These are phyloP conservation scores for Centella asiatica DNA, from an alignment of 129 eudicot species.

Conservation along the genomic window DNA sequence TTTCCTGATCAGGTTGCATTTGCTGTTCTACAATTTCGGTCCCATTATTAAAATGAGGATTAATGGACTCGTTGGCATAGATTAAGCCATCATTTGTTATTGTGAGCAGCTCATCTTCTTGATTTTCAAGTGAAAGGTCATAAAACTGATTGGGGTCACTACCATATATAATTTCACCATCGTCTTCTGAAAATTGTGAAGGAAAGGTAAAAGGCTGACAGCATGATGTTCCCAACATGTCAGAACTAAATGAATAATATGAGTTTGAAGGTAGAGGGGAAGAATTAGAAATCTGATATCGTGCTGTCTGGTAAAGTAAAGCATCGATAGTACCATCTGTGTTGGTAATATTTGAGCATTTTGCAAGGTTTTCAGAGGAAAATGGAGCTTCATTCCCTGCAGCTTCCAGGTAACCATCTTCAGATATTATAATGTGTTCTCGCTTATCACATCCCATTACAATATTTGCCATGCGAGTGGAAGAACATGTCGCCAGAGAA, in stretches of 20 bases:
- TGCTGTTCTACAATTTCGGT: conserved; percentile 18
- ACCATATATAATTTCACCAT: conserved; percentile 17
- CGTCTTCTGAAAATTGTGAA: conserved; percentile 18
- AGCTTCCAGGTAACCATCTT: conserved; percentile 18
- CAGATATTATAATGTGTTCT: conserved; percentile 21
- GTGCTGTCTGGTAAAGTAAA: conserved; percentile 29
- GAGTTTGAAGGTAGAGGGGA: conserved; percentile 32
- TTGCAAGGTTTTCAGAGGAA: conserved; percentile 23
- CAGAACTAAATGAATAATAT: conserved; percentile 27
- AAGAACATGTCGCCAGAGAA: conserved; percentile 17
- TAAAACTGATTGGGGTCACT: conserved; percentile 25
- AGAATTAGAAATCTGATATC: conserved; percentile 29
- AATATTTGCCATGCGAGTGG: conserved; percentile 25
- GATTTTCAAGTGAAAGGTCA: conserved; percentile 22
- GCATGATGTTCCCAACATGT: conserved; percentile 37
- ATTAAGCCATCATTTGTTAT: conserved; percentile 22
- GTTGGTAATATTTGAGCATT: conserved; percentile 18
- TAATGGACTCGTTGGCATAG: conserved; percentile 13
- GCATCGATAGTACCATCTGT: conserved; percentile 29
- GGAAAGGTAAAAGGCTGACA: conserved; percentile 25
- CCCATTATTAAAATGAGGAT: conserved; percentile 21
- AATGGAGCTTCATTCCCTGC: conserved; percentile 30
- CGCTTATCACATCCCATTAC: conserved; percentile 23
- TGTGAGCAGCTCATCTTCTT: conserved; percentile 22
- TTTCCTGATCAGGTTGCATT: conserved; percentile 12